Base-by-base conservation (phyloP, 495 filamentous ascomycete genomes). In the Hypoxylon fuscum region DNA sequence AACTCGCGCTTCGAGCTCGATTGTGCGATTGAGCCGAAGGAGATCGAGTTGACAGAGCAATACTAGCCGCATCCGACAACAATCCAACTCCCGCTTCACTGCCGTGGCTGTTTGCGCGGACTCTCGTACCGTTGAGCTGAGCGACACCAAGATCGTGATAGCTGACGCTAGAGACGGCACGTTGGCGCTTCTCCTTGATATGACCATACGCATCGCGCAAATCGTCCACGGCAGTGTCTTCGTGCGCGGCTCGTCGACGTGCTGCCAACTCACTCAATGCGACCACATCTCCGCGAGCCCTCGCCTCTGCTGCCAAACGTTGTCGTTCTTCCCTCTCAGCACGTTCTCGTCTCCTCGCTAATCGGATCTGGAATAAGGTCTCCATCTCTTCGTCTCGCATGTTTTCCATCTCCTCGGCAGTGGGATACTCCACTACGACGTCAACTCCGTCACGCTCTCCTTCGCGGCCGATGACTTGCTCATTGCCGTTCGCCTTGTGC, bases 381-480 rank as follows among this genome's bases (percentile, higher is more conserved):
- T 93, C 90, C 95, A 98, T 98, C 68, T 98, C 89, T 27, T 90
- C 86, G 53, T 98, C 93, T n/a, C 95, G 82, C 31, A 92, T 79
- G 1, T 72, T 74, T 68, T 98, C 95, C 66, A 95, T 86, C 43
- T 93, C 74, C 60, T 77, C 76, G 9, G 66, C 76, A 3, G 77
- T 75, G n/a, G 74, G 79, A 62, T 74, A 63, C 72, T 98, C 95
- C 23, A 98, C 77, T 2, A 98, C 93, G 29, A 90, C 83, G 65
- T 98, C 95, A 63, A 98, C 93, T 2, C 95, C 95, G 38, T 79
- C 93, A 21, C 95, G 84, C 70, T 98, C 95, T 27, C 95, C 95
- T 73, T 96, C 95, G 0, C 95, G 85, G 11, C 86, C 95, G 35
- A 98, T 82, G n/a, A 97, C 85, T 61, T 88, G 89, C 70, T 98